These are phyloP conservation scores for Yamadazyma triangularis DNA, from an alignment of 1,139 yeast genomes.

Conservation along the genomic window DNA sequence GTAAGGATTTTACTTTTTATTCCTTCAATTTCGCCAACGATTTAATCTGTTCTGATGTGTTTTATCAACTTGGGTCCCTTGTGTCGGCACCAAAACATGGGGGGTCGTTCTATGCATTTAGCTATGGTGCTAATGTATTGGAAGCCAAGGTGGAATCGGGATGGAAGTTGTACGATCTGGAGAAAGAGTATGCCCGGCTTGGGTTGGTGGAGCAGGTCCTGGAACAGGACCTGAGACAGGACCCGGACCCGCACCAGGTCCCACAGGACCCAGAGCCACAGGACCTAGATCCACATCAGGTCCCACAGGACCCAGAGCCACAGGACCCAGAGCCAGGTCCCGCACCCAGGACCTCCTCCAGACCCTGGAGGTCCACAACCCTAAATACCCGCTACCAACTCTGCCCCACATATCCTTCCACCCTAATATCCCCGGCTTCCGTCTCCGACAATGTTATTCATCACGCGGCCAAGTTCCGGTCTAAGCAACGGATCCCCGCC, in stretches of 20 bases:
- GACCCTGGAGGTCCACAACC: constrained; percentile 64
- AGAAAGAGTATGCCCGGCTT: constrained; percentile 63
- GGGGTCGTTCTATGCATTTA: constrained; percentile 47
- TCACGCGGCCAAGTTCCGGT: constrained; percentile 81
- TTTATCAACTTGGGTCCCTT: constrained; percentile 61
- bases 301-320: no score
- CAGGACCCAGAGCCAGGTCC: no score
- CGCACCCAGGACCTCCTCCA: no score
- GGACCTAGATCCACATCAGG: no score
- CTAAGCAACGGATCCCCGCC: constrained; percentile 81
- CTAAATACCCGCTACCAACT: constrained; percentile 64
- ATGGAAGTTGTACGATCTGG: constrained; percentile 68
- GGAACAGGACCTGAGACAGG: no score
- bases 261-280: no score
- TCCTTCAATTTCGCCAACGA: constrained; percentile 70
- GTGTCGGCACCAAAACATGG: constrained; percentile 40
- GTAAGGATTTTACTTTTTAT: constrained; percentile 85
- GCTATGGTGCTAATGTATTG: constrained; percentile 47
- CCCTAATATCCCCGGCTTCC: constrained; percentile 62
- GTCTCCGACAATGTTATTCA: constrained; percentile 78
- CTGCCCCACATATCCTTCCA: constrained; percentile 72
- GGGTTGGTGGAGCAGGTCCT: constrained; percentile 40
- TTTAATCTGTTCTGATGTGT: constrained; percentile 62
- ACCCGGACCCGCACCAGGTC: no score
- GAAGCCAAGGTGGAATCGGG: constrained; percentile 76